Evolutionary conservation across 495 filamentous ascomycete genomes (phyloP).

Genomic region (Chaetomium cochliodes): DNA sequence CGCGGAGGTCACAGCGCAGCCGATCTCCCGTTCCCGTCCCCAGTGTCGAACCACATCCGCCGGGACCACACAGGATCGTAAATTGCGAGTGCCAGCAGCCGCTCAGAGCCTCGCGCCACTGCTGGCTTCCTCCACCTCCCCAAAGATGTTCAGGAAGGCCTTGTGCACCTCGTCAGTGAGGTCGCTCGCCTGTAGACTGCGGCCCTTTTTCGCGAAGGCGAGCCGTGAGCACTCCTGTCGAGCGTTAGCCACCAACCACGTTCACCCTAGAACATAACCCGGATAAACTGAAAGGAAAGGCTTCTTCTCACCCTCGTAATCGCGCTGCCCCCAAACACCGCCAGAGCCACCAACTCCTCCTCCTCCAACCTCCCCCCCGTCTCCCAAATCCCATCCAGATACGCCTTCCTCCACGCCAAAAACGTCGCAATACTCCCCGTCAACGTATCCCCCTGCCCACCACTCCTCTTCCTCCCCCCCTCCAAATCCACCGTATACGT

Average conservation of each 20-base stretch:
- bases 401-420: conserved; percentile 81
- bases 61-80: not conserved
- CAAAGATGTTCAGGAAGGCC: conserved; percentile 78
- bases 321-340: conserved; percentile 80
- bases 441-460: conserved; percentile 93
- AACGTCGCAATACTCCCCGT: conserved; percentile 88
- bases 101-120: conserved; percentile 26
- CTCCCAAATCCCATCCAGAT: conserved; percentile 82
- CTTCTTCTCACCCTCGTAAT: conserved; percentile 64
- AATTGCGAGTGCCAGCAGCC: not conserved
- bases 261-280: conserved; percentile 21
- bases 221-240: conserved; percentile 75
- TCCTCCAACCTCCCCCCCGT: conserved; percentile 52
- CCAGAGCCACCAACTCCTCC: conserved; percentile 69
- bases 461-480: conserved; percentile 85
- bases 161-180: conserved; percentile 85
- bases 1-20: conserved; percentile 10
- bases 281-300: not conserved
- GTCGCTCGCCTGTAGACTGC: conserved; percentile 91
- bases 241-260: not conserved
- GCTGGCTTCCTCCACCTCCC: conserved; percentile 41
- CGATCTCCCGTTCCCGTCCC: conserved; percentile 13
- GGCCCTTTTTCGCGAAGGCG: conserved; percentile 82
- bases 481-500: conserved; percentile 70
- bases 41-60: conserved; percentile 1